These are phyloP conservation scores for Pythium volutum DNA, from an alignment of 352 stramenopile genomes.

Conservation along the genomic window DNA sequence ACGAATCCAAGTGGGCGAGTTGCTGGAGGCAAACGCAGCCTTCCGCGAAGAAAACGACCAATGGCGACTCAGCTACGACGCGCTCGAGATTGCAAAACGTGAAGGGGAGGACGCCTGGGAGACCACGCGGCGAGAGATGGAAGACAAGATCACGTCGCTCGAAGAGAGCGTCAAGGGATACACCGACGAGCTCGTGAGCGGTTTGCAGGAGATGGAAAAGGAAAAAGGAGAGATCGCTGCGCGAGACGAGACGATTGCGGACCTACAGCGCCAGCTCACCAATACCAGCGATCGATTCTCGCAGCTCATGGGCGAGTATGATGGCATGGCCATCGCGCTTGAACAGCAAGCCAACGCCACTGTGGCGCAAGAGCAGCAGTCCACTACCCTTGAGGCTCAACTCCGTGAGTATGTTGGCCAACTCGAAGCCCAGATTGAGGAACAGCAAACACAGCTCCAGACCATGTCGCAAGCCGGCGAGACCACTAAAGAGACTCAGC, in stretches of 20 bases:
- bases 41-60: slow-evolving; percentile 59
- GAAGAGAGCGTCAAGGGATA: slow-evolving; percentile 52
- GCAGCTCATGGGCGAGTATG: slow-evolving; percentile 54
- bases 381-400: slow-evolving; percentile 23
- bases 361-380: slow-evolving; percentile 26
- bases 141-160: slow-evolving; percentile 48
- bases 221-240: slow-evolving; percentile 31
- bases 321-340: slow-evolving; percentile 36
- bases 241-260: slow-evolving; percentile 36
- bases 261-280: slow-evolving; percentile 51
- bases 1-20: slow-evolving; percentile 37
- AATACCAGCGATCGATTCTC: slow-evolving; percentile 55
- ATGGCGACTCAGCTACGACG: slow-evolving; percentile 57
- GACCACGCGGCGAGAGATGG: slow-evolving; percentile 38
- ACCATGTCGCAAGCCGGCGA: slow-evolving; percentile 29
- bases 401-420: slow-evolving; percentile 32
- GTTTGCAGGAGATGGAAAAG: slow-evolving; percentile 54
- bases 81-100: slow-evolving; percentile 45
- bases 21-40: slow-evolving; percentile 38
- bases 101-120: slow-evolving; percentile 49
- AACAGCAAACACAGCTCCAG: slow-evolving; percentile 29
- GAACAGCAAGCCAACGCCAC: slow-evolving; percentile 32
- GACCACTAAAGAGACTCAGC: slow-evolving; percentile 35
- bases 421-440: slow-evolving; percentile 7
- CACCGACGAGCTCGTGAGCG: slow-evolving; percentile 42